Evolutionary conservation across 164 flowering plant species (phyloP).

Genomic region (Warburgia ugandensis): DNA sequence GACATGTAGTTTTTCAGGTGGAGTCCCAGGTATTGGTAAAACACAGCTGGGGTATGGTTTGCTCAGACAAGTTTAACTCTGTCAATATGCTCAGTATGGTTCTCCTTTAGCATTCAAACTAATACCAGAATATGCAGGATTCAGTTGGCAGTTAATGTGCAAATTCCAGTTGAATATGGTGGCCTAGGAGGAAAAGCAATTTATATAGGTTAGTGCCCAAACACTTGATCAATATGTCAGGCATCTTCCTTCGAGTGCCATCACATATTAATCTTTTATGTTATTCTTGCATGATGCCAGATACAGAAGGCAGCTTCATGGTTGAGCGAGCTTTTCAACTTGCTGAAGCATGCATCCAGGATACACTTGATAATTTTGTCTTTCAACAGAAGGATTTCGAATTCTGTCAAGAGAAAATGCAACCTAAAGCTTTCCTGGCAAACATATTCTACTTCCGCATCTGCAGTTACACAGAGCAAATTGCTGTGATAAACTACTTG

Average conservation of each 20-base stretch:
- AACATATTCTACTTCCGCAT: conserved; percentile 77
- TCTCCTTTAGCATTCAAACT: conserved; percentile 1
- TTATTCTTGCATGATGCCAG: conserved; percentile 31
- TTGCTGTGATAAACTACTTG: conserved; percentile 71
- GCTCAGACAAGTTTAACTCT: conserved; percentile 4
- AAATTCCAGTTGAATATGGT: conserved; percentile 78
- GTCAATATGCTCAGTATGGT: not conserved
- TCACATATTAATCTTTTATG: conserved; percentile 1
- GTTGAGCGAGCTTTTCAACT: conserved; percentile 85
- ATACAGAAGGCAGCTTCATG: conserved; percentile 98
- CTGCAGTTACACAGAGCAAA: conserved; percentile 91
- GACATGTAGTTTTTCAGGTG: conserved; percentile 51
- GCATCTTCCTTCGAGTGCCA: not conserved
- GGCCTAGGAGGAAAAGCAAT: conserved; percentile 91
- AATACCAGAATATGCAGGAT: conserved; percentile 47
- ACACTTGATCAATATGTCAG: not conserved
- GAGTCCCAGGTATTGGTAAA: conserved; percentile 97
- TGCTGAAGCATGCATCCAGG: conserved; percentile 75
- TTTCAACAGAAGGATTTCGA: conserved; percentile 27
- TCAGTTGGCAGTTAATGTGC: conserved; percentile 94
- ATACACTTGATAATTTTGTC: conserved; percentile 31
- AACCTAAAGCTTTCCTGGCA: conserved; percentile 53
- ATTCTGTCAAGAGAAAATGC: conserved; percentile 26
- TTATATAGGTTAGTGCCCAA: conserved; percentile 55
- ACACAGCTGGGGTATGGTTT: conserved; percentile 82